Evolutionary conservation across 305 asterid genomes (phyloP).

Genomic region (Fraxinus ornus): DNA sequence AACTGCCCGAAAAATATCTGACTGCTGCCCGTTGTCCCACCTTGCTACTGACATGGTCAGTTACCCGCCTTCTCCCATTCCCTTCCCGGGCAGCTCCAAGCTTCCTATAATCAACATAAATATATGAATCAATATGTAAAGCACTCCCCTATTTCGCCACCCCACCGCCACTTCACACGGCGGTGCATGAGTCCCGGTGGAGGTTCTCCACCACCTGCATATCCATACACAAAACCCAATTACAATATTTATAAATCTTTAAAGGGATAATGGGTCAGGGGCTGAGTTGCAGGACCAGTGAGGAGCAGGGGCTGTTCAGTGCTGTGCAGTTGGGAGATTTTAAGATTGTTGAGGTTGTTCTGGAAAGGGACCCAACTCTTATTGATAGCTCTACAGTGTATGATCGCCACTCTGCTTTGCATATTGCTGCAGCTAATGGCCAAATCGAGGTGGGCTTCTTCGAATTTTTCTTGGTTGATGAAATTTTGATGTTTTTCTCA

Average conservation of each 20-base stretch:
- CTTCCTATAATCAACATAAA: conserved; percentile 26
- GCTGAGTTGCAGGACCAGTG: conserved; percentile 66
- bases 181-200: conserved; percentile 41
- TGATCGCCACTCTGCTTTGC: conserved; percentile 78
- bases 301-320: conserved; percentile 61
- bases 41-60: conserved; percentile 40
- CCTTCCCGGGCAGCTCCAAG: conserved; percentile 54
- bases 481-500: not conserved
- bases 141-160: conserved; percentile 13
- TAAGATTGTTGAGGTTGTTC: conserved; percentile 49
- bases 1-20: conserved; percentile 61
- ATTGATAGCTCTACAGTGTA: conserved; percentile 50
- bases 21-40: conserved; percentile 53
- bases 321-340: conserved; percentile 78
- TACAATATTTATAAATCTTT: not conserved
- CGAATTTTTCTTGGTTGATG: not conserved
- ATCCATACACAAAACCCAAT: not conserved
- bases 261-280: conserved; percentile 73
- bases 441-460: conserved; percentile 80
- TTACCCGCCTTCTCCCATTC: conserved; percentile 28
- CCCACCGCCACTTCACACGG: conserved; percentile 40
- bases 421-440: conserved; percentile 94
- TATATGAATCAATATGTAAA: conserved; percentile 31
- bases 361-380: conserved; percentile 47
- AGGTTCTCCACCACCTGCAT: conserved; percentile 32